Conservation (phyloP, 2,329 filamentous ascomycete genomes). For the Nakataea oryzae region DNA sequence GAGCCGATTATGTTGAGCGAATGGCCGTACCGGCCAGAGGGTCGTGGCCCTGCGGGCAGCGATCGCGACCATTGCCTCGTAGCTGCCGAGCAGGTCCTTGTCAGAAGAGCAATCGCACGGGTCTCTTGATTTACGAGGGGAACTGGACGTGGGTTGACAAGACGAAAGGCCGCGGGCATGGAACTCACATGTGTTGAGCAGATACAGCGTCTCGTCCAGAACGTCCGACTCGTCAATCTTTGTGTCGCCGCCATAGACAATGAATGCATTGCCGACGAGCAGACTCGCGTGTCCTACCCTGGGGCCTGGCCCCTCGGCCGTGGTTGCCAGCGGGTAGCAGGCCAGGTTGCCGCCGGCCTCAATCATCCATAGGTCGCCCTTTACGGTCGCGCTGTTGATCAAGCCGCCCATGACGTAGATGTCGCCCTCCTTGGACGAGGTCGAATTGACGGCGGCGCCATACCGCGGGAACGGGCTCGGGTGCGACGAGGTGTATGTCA, state of each 20-base stretch:
- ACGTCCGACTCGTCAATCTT: conserved; percentile 90
- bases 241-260: conserved; percentile 96
- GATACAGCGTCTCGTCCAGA: conserved; percentile 88
- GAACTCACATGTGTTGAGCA: conserved; percentile 88
- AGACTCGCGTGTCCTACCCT: conserved; percentile 90
- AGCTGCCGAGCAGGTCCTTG: conserved; percentile 41
- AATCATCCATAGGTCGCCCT: conserved; percentile 96
- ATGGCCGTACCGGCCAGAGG: conserved; percentile 88
- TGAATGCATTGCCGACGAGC: conserved; percentile 95
- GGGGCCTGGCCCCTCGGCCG: conserved; percentile 86
- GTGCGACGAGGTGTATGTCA: conserved; percentile 76
- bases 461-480: conserved; percentile 90
- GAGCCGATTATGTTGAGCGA: conserved; percentile 93
- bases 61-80: conserved; percentile 97
- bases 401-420: conserved; percentile 97
- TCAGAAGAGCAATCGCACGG: not conserved
- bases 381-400: conserved; percentile 90
- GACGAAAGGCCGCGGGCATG: too few relatives aligned
- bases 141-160: not conserved
- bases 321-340: conserved; percentile 85
- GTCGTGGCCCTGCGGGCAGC: conserved; percentile 74
- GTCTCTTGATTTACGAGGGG: not conserved
- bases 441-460: conserved; percentile 88
- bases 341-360: conserved; percentile 81
- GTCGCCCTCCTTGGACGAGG: conserved; percentile 90